phyloP scores from a whole-genome alignment of 805 yeast species.

The Wickerhamiella lipophila region DNA sequence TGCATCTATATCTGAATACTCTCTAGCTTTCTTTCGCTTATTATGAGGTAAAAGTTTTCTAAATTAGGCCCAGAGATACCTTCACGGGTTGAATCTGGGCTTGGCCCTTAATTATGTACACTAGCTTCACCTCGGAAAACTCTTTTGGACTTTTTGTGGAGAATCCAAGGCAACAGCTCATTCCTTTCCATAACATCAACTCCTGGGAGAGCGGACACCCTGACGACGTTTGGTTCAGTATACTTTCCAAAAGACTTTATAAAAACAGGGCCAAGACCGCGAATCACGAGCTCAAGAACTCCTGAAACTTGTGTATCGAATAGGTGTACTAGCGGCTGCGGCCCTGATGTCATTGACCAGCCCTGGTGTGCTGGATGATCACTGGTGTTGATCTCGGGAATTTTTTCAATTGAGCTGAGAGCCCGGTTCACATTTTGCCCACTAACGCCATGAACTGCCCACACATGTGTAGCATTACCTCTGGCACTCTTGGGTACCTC shows the following conservation, averaged over 20 bases:
- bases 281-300: conserved; percentile 19
- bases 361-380: conserved; percentile 16
- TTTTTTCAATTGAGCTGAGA: conserved; percentile 19
- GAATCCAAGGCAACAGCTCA: conserved; percentile 19
- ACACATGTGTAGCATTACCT: conserved; percentile 22
- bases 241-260: conserved; percentile 24
- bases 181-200: conserved; percentile 21
- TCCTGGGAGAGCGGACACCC: conserved; percentile 21
- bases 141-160: not conserved
- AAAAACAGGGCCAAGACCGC: conserved; percentile 28
- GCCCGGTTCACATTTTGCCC: conserved; percentile 19
- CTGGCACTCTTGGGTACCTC: conserved; percentile 19
- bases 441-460: conserved; percentile 24
- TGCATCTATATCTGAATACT: no score
- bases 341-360: conserved; percentile 20
- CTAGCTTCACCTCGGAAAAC: not conserved
- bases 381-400: conserved; percentile 15
- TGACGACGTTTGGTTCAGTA: conserved; percentile 20
- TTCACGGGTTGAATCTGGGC: no score
- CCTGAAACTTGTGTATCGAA: conserved; percentile 16
- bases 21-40: no score
- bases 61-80: no score
- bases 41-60: no score
- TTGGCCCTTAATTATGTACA: not conserved
- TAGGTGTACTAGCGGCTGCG: conserved; percentile 14